Evolutionary conservation across 169 alveolate species (phyloP).

Genomic region (Eimeria falciformis): DNA sequence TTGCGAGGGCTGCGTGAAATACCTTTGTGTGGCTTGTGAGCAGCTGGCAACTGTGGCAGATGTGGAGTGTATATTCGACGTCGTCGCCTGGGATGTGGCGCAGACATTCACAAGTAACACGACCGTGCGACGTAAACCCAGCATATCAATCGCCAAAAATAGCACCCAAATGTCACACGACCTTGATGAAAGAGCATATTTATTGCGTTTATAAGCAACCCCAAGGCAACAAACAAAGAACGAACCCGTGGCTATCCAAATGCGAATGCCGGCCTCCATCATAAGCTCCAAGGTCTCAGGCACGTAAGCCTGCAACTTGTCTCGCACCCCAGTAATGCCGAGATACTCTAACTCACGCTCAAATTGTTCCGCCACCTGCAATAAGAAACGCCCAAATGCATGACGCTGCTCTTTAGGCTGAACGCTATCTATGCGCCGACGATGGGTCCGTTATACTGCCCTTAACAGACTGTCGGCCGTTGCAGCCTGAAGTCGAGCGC

Average conservation of each 20-base stretch:
- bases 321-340: constrained; percentile 99
- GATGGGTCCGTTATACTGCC: background rate
- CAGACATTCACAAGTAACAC: too few relatives aligned
- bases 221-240: background rate
- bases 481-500: too few relatives aligned
- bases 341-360: constrained; percentile 94
- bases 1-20: constrained; percentile 59
- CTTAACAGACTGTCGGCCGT: background rate
- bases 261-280: constrained; percentile 96
- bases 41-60: constrained; percentile 86
- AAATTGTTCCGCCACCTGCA: constrained; percentile 87
- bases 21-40: constrained; percentile 66
- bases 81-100: constrained; percentile 97
- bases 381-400: too few relatives aligned
- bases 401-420: too few relatives aligned
- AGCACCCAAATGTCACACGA: too few relatives aligned
- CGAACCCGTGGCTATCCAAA: constrained; percentile 98
- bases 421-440: background rate
- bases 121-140: too few relatives aligned
- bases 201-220: background rate
- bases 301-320: constrained; percentile 97
- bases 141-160: too few relatives aligned
- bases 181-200: too few relatives aligned
- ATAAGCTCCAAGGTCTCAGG: constrained; percentile 96
- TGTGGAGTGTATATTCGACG: constrained; percentile 97